A percentile compares a stretch with the other conserved stretches of the same genome.
Conservation (phyloP, 371 early-diverging fungal species). For the Blastocladiella emersonii region DNA sequence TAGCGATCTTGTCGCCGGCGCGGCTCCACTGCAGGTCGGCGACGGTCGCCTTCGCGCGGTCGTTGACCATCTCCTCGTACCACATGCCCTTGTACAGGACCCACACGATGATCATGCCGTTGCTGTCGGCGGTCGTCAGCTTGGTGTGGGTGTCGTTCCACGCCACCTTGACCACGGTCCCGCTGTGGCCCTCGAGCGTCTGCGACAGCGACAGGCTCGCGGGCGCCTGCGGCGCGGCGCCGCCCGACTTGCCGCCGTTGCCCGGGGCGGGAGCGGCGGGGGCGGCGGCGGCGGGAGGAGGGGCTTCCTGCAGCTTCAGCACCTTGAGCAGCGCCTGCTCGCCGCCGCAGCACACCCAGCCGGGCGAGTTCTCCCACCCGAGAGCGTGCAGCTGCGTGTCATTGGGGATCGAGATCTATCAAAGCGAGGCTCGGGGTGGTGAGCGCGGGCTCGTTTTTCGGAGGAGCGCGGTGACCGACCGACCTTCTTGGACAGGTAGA, state of each 20-base stretch:
- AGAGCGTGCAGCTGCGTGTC: slow-evolving; percentile 26
- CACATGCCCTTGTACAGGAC: slow-evolving; percentile 39
- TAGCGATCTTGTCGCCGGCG: slow-evolving; percentile 34
- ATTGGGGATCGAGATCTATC: slow-evolving; percentile 38
- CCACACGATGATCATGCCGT: slow-evolving; percentile 44
- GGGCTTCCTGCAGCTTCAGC: slow-evolving; percentile 25
- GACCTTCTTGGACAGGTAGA: slow-evolving; percentile 3
- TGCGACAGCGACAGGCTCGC: slow-evolving; percentile 1
- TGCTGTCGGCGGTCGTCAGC: slow-evolving; percentile 35
- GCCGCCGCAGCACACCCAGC: slow-evolving; percentile 43
- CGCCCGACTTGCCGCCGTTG: background rate
- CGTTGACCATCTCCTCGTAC: slow-evolving; percentile 44
- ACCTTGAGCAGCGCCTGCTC: slow-evolving; percentile 39
- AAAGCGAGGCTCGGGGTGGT: background rate
- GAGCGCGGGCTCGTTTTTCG: background rate
- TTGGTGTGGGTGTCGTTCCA: slow-evolving; percentile 36
- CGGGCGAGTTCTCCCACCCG: slow-evolving; percentile 39
- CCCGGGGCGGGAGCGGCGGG: background rate
- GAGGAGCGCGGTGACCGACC: background rate
- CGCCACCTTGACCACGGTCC: slow-evolving; percentile 5
- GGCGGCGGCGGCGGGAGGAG: no score
- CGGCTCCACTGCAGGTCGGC: slow-evolving; percentile 36
- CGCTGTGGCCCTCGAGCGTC: slow-evolving; percentile 2
- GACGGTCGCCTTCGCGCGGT: slow-evolving; percentile 34
- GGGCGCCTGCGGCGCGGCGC: background rate